A percentile compares a stretch with the other conserved stretches of the same genome.
phyloP scores from a whole-genome alignment of 2,329 filamentous ascomycete species.

The Hymenoscyphus linearis region DNA sequence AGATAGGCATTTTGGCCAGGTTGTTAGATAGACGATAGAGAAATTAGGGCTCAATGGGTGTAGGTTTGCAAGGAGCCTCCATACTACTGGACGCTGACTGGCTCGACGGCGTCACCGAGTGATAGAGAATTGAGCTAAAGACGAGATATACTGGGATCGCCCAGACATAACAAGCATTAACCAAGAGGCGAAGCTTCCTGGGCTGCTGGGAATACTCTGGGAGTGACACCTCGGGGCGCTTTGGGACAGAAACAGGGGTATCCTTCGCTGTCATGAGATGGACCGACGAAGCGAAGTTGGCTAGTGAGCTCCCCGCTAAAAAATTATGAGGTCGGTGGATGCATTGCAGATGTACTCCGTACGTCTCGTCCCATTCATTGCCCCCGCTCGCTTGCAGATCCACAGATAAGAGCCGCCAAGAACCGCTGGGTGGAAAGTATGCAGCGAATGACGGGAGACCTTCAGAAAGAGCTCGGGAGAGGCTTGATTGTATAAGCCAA shows the following conservation, averaged over 20 bases:
- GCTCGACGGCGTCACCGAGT: conserved; percentile 6
- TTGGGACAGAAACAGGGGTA: not conserved
- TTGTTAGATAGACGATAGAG: not conserved
- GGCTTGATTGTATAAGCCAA: not conserved
- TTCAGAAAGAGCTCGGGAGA: not conserved
- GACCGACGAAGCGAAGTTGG: not conserved
- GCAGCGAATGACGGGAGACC: conserved; percentile 8
- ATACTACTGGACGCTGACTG: not conserved
- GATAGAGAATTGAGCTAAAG: conserved; percentile 3
- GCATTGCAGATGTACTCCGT: conserved; percentile 8
- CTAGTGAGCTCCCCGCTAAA: conserved; percentile 2
- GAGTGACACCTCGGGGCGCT: not conserved
- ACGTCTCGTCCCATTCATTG: conserved; percentile 9
- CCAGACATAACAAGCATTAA: conserved; percentile 7
- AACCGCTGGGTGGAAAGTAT: not conserved
- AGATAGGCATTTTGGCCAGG: not conserved
- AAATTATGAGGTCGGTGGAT: too few relatives aligned
- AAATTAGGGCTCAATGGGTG: not conserved
- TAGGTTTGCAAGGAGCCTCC: not conserved
- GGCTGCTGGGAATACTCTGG: not conserved
- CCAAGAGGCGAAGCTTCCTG: conserved; percentile 16
- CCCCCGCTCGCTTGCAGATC: conserved; percentile 14
- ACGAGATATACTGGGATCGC: not conserved
- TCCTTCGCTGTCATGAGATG: not conserved
- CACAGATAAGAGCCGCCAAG: conserved; percentile 20